Conservation (phyloP, 768 basidiomycete species). For the Amanita pallidorosea region DNA sequence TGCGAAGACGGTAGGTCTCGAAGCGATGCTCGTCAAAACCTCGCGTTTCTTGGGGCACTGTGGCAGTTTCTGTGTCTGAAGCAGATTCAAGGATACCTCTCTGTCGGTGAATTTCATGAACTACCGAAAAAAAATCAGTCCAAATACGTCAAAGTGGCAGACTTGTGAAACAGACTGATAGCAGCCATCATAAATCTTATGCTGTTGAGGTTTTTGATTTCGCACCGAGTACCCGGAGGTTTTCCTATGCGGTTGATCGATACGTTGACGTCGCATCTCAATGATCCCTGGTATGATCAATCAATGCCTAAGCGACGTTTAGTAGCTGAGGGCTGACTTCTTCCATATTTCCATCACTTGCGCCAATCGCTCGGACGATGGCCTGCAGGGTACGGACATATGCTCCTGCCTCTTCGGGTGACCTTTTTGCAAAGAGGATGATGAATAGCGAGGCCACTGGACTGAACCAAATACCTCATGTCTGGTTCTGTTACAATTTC, state of each 20-base stretch:
- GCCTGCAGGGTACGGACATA: constrained; percentile 81
- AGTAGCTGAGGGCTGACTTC: constrained; percentile 35
- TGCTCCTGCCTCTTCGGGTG: constrained; percentile 82
- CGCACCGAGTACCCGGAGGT: constrained; percentile 73
- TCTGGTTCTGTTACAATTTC: constrained; percentile 96
- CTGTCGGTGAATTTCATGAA: constrained; percentile 75
- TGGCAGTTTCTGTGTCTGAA: constrained; percentile 17
- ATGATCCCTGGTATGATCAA: constrained; percentile 58
- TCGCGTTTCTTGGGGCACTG: constrained; percentile 77
- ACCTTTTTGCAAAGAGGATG: constrained; percentile 20
- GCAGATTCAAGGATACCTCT: constrained; percentile 37
- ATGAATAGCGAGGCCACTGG: not conserved
- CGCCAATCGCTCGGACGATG: constrained; percentile 70
- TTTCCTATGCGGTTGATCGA: constrained; percentile 67
- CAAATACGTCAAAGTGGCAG: not conserved
- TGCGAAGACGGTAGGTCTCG: constrained; percentile 73
- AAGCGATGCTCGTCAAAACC: constrained; percentile 79
- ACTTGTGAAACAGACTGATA: constrained; percentile 46
- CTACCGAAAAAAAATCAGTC: constrained; percentile 26
- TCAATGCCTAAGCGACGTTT: not conserved
- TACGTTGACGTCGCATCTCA: constrained; percentile 93
- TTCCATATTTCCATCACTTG: constrained; percentile 97
- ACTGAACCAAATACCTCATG: constrained; percentile 40
- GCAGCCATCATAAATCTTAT: constrained; percentile 76
- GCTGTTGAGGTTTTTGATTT: constrained; percentile 96